These are phyloP conservation scores for Rutstroemia sp. DNA, from an alignment of 2,329 filamentous ascomycete genomes.

Conservation along the genomic window DNA sequence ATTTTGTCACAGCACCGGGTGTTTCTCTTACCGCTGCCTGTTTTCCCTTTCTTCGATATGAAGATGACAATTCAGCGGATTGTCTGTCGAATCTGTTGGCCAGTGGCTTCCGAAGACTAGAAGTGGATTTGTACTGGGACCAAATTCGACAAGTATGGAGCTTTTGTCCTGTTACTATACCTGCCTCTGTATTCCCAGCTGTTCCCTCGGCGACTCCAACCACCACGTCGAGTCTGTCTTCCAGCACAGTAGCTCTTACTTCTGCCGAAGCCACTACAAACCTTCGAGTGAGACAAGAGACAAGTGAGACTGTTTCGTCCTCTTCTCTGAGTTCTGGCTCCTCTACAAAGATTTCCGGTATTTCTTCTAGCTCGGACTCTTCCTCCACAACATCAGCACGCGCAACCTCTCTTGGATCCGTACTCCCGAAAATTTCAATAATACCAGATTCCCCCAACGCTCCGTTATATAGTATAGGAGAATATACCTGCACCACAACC, in stretches of 20 bases:
- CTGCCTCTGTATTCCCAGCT: neutral
- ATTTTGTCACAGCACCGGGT: constrained; percentile 50
- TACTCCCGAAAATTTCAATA: constrained; percentile 13
- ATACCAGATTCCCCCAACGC: constrained; percentile 17
- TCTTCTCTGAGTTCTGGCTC: neutral
- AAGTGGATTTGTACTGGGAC: constrained; percentile 60
- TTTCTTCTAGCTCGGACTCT: neutral
- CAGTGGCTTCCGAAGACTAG: constrained; percentile 49
- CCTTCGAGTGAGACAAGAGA: neutral
- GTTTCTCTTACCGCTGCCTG: constrained; percentile 52
- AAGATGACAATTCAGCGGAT: constrained; percentile 39
- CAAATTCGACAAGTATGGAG: constrained; percentile 44
- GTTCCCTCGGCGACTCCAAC: constrained; percentile 6
- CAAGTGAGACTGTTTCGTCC: neutral
- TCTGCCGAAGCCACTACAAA: neutral
- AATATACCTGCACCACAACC: constrained; percentile 45
- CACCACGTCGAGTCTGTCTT: constrained; percentile 20
- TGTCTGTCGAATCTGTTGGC: constrained; percentile 58
- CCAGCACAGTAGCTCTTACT: constrained; percentile 6
- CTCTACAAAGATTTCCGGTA: neutral
- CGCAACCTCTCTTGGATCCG: constrained; percentile 16
- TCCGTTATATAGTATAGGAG: constrained; percentile 40
- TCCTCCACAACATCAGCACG: neutral
- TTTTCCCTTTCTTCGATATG: constrained; percentile 46
- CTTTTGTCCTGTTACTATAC: constrained; percentile 46